Evolutionary conservation across 257 asterid species (phyloP), one percentile per base, ranked within the genome.

Genomic region (Scutellaria barbata): DNA sequence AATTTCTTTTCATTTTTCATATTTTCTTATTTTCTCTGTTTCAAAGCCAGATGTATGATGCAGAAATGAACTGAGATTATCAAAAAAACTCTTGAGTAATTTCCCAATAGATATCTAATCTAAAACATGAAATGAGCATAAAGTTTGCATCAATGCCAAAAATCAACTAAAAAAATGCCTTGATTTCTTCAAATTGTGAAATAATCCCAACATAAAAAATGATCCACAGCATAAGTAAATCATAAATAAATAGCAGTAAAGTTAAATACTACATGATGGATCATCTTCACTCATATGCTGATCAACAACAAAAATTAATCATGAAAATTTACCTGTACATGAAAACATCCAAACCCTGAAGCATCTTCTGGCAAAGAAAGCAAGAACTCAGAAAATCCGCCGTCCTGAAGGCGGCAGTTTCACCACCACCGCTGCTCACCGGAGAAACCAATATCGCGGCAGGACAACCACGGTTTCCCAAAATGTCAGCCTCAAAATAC

Each of bases 301-400:
- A 77, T n/a, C 13, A 43, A 54, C 5, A 12, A 71, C 54, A 11
- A 51, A 10, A 50, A 16, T 12, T 72, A 14, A 65, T 11, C 0
- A 42, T 12, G 47, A 68, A 10, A 63, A 10, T 52, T 47, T 83
- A 89, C 97, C 95, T 92, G 87, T 92, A 92, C 92, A 92, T 92
- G 76, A 86, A 92, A 76, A 92, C 90, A 78, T 92, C 96, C 90
- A 92, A 71, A 12, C 97, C 97, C 45, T 92, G 85, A 73, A 92
- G 97, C 87, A 67, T 71, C 85, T 92, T 92, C 81, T 81, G 64
- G 82, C 96, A 92, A 40, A 87, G 89, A 81, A 82, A 85, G 85
- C 97, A 91, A 30, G 91, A 84, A 65, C 71, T 81, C 57, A 91
- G 81, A 85, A 87, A 91, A 83, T 77, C 88, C 14, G 82, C 78